A percentile compares a stretch with the other conserved stretches of the same genome.
These are phyloP conservation scores for Geotrichum carabidarum DNA, from an alignment of 1,139 yeast genomes.

Conservation along the genomic window DNA sequence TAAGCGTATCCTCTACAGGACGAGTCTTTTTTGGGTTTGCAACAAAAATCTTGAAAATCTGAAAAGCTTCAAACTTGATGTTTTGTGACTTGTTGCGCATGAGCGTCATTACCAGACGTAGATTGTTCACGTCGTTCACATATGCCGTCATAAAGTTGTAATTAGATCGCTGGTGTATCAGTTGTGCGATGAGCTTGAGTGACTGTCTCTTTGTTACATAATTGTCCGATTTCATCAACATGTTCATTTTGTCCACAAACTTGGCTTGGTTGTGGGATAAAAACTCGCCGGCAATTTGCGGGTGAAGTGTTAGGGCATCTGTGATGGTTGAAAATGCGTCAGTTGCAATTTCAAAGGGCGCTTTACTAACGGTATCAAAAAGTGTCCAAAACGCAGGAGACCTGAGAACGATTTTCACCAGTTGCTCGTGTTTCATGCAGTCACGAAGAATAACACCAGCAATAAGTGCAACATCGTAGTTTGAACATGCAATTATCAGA, in stretches of 20 bases:
- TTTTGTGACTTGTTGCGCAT: slow-evolving; percentile 86
- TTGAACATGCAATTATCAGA: slow-evolving; percentile 66
- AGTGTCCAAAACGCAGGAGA: slow-evolving; percentile 71
- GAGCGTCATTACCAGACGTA: slow-evolving; percentile 79
- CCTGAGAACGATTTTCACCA: slow-evolving; percentile 54
- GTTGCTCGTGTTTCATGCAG: slow-evolving; percentile 71
- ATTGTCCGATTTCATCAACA: slow-evolving; percentile 65
- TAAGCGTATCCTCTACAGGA: slow-evolving; percentile 70
- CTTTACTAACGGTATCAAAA: slow-evolving; percentile 57
- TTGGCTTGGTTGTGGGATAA: slow-evolving; percentile 42
- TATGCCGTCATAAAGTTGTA: slow-evolving; percentile 68
- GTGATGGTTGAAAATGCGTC: slow-evolving; percentile 56
- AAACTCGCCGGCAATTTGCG: slow-evolving; percentile 57
- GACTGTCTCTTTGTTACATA: slow-evolving; percentile 93
- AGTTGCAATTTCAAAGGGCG: slow-evolving; percentile 21
- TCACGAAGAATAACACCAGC: slow-evolving; percentile 81
- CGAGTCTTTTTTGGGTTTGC: slow-evolving; percentile 91
- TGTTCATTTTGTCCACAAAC: slow-evolving; percentile 61
- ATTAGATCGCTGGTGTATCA: slow-evolving; percentile 71
- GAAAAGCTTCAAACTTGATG: slow-evolving; percentile 84
- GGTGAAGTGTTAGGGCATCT: slow-evolving; percentile 66
- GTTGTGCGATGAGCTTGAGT: slow-evolving; percentile 66
- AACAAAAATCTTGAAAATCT: slow-evolving; percentile 83
- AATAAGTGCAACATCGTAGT: slow-evolving; percentile 64
- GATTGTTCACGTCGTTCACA: slow-evolving; percentile 73